Conservation (phyloP, 345 rosid genomes). For the Hibiscus trionum region DNA sequence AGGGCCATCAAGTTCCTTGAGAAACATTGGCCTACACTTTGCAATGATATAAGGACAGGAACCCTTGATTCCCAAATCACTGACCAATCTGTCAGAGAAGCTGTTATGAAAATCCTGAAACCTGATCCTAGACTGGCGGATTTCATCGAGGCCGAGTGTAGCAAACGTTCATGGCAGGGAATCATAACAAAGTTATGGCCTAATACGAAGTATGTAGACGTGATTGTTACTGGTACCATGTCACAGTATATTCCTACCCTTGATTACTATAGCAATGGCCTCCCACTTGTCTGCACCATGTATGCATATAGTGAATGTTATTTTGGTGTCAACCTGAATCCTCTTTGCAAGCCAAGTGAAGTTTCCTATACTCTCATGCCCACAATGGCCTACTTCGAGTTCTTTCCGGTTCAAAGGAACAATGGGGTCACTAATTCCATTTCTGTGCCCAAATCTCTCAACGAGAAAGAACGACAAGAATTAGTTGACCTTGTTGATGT, state of each 20-base stretch:
- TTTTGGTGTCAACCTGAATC: slow-evolving; percentile 83
- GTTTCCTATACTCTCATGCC: slow-evolving; percentile 88
- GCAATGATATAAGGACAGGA: slow-evolving; percentile 45
- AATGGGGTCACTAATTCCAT: slow-evolving; percentile 54
- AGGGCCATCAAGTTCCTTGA: slow-evolving; percentile 70
- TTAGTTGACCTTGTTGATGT: slow-evolving; percentile 90
- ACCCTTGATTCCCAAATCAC: slow-evolving; percentile 42
- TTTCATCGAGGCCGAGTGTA: slow-evolving; percentile 44
- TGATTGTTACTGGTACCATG: slow-evolving; percentile 98
- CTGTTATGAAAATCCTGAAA: slow-evolving; percentile 50
- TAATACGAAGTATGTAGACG: slow-evolving; percentile 77
- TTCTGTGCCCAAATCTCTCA: slow-evolving; percentile 55
- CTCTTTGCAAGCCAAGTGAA: slow-evolving; percentile 78
- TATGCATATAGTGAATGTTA: slow-evolving; percentile 99
- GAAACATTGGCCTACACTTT: slow-evolving; percentile 52
- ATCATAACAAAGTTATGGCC: slow-evolving; percentile 71
- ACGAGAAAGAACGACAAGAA: slow-evolving; percentile 69
- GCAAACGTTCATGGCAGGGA: slow-evolving; percentile 55
- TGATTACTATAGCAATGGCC: slow-evolving; percentile 74
- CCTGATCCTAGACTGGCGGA: slow-evolving; percentile 56
- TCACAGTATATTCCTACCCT: slow-evolving; percentile 94
- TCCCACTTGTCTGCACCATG: slow-evolving; percentile 94
- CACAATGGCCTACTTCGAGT: slow-evolving; percentile 90
- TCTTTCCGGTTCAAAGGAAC: slow-evolving; percentile 70
- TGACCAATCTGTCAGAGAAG: slow-evolving; percentile 45